Base-by-base conservation (phyloP, 371 early-diverging fungal genomes). In the Lichtheimia corymbifera region DNA sequence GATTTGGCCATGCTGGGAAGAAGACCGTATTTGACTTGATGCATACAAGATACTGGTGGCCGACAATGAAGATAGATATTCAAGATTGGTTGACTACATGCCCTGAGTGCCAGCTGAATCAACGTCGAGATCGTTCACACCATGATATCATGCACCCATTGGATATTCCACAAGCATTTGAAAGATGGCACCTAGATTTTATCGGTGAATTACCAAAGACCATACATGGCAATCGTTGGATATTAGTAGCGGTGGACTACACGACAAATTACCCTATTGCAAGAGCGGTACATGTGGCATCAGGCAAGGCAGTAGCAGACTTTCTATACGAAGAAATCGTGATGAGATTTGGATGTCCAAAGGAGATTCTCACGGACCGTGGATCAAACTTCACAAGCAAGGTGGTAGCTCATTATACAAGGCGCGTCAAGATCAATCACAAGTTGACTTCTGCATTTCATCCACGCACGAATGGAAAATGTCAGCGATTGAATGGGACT, bases 191-290 rank as follows among this genome's bases (percentile, higher is more conserved):
- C 27, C 49, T 72, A 3, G 72, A 68, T 50, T 66, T 66, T 42
- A 50, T 68, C 6, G 72, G 68, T 43, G 68, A 72, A 52, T 27
- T 65, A 0, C 66, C 65, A 2, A 44, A 22, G 2, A 65, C 72
- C 0, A 13, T 28, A 5, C 50, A 58, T 4, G 66, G 68, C 0
- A 68, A 66, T 24, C 30, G 41, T 1, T 72, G 68, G 72, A 40
- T 68, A 1, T 22, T 72, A 0, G 64, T 58, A 0, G 79, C 80
- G 0, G 74, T 81, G 2, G 80, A 83, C 40, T 70, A 70, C 40
- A 40, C 62, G 4, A 78, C 79, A 0, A 75, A 67, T 43, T 79
- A 77, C 77, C 59, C 69, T 0, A 63, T 74, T 30, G 74, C 79
- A 2, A 62, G 58, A 12, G 71, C 77, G 0, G 62, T 78, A 12